Conservation (phyloP, 2,329 filamentous ascomycete genomes). For the Samsoniella hepiali region DNA sequence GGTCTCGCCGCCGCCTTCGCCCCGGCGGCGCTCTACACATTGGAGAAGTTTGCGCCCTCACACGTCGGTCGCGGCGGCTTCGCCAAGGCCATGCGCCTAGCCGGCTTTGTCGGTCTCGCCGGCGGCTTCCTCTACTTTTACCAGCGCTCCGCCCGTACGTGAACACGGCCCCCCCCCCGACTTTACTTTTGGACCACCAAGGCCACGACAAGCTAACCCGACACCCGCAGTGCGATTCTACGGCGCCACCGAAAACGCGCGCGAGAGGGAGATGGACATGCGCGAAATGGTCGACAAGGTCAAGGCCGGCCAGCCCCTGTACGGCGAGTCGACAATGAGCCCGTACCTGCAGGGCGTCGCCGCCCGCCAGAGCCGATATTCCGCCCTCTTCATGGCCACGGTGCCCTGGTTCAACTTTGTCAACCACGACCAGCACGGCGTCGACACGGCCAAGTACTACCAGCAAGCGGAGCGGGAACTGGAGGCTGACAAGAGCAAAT, state of each 20-base stretch:
- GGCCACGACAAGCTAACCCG: conserved; percentile 11
- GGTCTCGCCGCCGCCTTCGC: conserved; percentile 65
- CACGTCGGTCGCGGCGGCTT: conserved; percentile 81
- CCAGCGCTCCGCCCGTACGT: conserved; percentile 76
- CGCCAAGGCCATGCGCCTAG: conserved; percentile 75
- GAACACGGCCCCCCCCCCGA: not conserved
- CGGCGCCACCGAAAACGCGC: conserved; percentile 85
- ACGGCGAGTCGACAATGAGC: conserved; percentile 74
- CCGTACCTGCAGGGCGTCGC: conserved; percentile 94
- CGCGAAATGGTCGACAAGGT: conserved; percentile 96
- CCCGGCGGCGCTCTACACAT: conserved; percentile 69
- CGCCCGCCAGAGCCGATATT: conserved; percentile 87
- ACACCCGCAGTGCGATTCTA: conserved; percentile 77
- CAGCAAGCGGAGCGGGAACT: conserved; percentile 90
- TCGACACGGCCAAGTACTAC: conserved; percentile 98
- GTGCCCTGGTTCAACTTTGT: conserved; percentile 98
- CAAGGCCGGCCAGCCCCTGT: conserved; percentile 85
- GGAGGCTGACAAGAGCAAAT: conserved; percentile 61
- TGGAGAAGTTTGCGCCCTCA: conserved; percentile 84
- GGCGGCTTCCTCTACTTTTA: conserved; percentile 86
- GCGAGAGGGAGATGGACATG: conserved; percentile 96
- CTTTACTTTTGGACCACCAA: too few relatives aligned
- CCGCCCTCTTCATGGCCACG: conserved; percentile 76
- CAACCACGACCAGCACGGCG: conserved; percentile 92
- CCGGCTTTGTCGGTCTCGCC: conserved; percentile 65